Base-by-base conservation (phyloP, 306 rosid genomes). In the Neltuma alba region DNA sequence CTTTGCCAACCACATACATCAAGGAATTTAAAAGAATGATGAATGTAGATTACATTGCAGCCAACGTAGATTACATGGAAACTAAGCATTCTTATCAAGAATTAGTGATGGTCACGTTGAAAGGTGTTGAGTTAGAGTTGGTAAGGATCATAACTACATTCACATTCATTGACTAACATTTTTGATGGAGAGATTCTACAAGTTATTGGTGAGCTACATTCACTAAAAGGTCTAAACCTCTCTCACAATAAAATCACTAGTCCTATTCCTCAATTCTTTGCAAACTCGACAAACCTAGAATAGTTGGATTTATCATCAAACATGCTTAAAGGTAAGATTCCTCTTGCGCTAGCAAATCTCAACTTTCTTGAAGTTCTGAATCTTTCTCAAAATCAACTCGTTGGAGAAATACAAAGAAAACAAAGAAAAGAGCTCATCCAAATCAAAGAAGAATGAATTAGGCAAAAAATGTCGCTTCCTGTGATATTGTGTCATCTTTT, bases 121-220 rank as follows among this genome's bases (percentile, higher is more conserved):
- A 86, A 55, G 84, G 83, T 0, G 21, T 0, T 0, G 1, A 18
- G 0, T 6, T 0, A 1, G n/a, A 78, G 28, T 0, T 77, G 5
- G 38, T 1, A 58, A 80, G 34, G 48, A 64, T 81, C 15, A 36
- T 54, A 9, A 41, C 28, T 16, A 65, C 72, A 20, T 78, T 75
- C 18, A 78, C 63, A 45, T 6, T 13, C 0, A 47, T 83, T 7
- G 87, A 86, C 66, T 23, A 87, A 84, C 42, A 60, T 7, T 2
- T 87, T 87, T n/a, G 70, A 25, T 27, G 86, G 33, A 57, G 76
- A 34, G 28, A 82, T 87, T 13, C 88, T 86, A 27, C 1, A n/a
- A 3, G 7, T 12, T 20, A 67, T 87, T 50, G 85, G 81, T 9
- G 27, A 34, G 41, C 47, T 84, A 9, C 7, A n/a, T 33, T 75